Conservation (phyloP, 139 green algal species). For the Chlamydomonas sp. region DNA sequence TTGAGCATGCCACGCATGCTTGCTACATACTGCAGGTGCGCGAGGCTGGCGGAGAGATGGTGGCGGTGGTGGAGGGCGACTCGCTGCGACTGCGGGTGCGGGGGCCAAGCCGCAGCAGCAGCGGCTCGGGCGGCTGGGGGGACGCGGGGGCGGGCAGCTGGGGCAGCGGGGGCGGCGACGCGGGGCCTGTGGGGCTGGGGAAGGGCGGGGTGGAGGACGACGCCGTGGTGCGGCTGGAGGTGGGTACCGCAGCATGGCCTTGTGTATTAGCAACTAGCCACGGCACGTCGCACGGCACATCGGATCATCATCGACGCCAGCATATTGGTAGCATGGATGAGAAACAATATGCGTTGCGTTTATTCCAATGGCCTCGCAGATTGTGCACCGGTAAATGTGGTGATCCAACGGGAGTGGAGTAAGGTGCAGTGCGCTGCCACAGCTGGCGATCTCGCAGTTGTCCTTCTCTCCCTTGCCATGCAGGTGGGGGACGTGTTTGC, state of each 20-base stretch:
- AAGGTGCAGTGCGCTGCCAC: too few species aligned
- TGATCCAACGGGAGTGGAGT: too few species aligned
- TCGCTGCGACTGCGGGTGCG: neutral
- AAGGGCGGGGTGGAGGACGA: neutral
- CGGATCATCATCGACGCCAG: too few species aligned
- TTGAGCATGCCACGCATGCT: too few species aligned
- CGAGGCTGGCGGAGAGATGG: neutral
- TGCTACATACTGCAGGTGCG: neutral
- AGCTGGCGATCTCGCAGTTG: neutral
- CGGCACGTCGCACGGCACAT: too few species aligned
- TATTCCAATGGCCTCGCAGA: neutral
- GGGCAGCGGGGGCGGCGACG: neutral
- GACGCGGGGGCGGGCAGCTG: neutral
- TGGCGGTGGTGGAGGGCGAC: constrained; percentile 12
- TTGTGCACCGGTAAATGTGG: too few species aligned
- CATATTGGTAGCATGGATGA: neutral
- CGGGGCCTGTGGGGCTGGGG: neutral
- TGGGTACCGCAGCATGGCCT: neutral
- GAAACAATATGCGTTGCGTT: neutral
- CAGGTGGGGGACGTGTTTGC: constrained; percentile 7
- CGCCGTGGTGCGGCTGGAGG: constrained; percentile 11
- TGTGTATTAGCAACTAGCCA: too few species aligned
- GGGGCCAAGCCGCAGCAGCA: neutral
- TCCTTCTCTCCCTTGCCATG: neutral
- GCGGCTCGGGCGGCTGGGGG: neutral